A percentile compares a stretch with the other conserved stretches of the same genome.
Evolutionary conservation across 2,329 filamentous ascomycete genomes (phyloP).

Genomic region (Bipolaris gigantea): DNA sequence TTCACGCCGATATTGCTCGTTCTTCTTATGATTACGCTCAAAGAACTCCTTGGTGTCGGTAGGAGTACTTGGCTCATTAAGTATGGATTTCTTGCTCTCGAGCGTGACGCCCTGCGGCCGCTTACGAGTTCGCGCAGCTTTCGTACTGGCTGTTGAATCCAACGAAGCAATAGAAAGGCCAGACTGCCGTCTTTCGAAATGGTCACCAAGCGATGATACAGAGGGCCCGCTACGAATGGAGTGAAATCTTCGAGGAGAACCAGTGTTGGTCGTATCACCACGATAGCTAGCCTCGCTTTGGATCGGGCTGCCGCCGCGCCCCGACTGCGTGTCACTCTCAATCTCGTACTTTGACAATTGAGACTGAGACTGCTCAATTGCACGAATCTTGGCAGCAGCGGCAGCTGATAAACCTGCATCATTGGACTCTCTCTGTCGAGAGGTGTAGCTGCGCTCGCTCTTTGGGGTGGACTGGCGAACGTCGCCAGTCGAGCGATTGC

Average conservation of each 20-base stretch:
- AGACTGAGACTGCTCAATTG: constrained; percentile 38
- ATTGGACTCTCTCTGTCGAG: constrained; percentile 27
- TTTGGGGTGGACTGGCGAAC: constrained; percentile 50
- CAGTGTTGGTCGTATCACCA: constrained; percentile 27
- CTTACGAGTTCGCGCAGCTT: constrained; percentile 57
- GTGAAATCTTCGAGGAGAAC: constrained; percentile 53
- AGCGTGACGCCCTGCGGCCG: constrained; percentile 57
- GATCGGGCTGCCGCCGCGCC: constrained; percentile 79
- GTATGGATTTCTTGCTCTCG: constrained; percentile 54
- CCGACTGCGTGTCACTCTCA: constrained; percentile 32
- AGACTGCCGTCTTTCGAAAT: constrained; percentile 55
- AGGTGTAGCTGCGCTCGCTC: constrained; percentile 52
- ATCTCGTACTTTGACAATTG: constrained; percentile 44
- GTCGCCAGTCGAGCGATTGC: constrained; percentile 57
- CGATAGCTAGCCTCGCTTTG: constrained; percentile 85
- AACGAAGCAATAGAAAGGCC: constrained; percentile 62
- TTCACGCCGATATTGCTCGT: constrained; percentile 58
- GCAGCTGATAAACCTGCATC: constrained; percentile 33
- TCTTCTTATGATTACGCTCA: constrained; percentile 59
- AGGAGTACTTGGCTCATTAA: constrained; percentile 41
- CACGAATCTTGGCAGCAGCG: constrained; percentile 45
- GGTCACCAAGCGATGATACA: constrained; percentile 65
- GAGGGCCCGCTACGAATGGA: constrained; percentile 49
- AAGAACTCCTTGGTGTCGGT: constrained; percentile 55
- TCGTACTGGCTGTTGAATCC: constrained; percentile 61